Evolutionary conservation across 495 filamentous ascomycete species (phyloP).

Genomic region (Neurospora sp.): DNA sequence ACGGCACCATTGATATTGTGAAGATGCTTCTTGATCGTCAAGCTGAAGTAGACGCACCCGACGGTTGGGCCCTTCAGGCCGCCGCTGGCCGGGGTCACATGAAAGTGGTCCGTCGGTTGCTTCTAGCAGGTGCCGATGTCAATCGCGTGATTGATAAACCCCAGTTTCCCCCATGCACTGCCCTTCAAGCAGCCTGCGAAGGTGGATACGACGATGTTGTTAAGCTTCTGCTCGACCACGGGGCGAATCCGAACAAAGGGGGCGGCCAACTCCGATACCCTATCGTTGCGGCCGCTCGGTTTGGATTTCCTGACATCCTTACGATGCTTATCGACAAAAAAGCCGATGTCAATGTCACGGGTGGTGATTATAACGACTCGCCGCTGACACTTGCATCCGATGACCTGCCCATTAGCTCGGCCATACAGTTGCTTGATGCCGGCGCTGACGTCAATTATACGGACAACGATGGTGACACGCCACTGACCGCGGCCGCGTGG

Average conservation of each 20-base stretch:
- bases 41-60: too few relatives aligned
- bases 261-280: conserved; percentile 14
- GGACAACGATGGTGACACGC: conserved; percentile 21
- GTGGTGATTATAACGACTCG: not conserved
- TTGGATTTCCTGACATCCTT: conserved; percentile 17
- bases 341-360: conserved; percentile 12
- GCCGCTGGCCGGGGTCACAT: conserved; percentile 22
- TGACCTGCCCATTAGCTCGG: too few relatives aligned
- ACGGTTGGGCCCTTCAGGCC: conserved; percentile 21
- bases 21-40: not conserved
- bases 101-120: conserved; percentile 18
- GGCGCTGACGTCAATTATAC: conserved; percentile 24
- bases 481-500: conserved; percentile 11
- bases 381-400: not conserved
- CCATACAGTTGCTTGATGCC: not conserved
- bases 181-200: conserved; percentile 24
- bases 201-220: conserved; percentile 18
- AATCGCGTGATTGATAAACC: conserved; percentile 14
- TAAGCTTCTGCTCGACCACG: conserved; percentile 18
- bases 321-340: conserved; percentile 16
- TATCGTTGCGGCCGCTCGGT: conserved; percentile 17
- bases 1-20: not conserved
- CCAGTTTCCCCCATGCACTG: conserved; percentile 12
- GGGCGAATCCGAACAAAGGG: conserved; percentile 20
- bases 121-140: conserved; percentile 20